Conservation (phyloP, 176 grass and related monocot species). For the Pontederia crassipes region DNA sequence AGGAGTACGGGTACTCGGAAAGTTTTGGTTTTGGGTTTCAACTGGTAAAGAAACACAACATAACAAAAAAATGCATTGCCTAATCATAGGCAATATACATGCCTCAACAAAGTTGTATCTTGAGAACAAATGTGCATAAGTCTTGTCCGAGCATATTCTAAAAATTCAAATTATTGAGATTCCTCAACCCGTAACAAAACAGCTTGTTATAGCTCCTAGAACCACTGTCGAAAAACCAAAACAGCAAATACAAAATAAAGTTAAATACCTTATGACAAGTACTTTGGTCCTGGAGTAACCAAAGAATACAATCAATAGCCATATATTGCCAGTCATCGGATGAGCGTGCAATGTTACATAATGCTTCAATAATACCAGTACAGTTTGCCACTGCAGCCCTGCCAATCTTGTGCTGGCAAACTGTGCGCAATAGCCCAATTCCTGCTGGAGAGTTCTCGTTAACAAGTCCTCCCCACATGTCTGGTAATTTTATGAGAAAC, state of each 20-base stretch:
- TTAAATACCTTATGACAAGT: slow-evolving; percentile 78
- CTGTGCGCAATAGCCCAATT: slow-evolving; percentile 84
- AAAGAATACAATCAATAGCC: slow-evolving; percentile 97
- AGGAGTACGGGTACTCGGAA: too few species aligned
- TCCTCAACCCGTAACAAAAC: too few species aligned
- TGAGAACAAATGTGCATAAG: too few species aligned
- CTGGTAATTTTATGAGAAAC: slow-evolving; percentile 82
- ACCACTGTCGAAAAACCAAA: too few species aligned
- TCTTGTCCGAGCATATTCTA: too few species aligned
- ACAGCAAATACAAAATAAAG: slow-evolving; percentile 1
- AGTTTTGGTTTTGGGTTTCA: too few species aligned
- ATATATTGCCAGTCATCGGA: slow-evolving; percentile 99
- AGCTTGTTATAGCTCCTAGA: too few species aligned
- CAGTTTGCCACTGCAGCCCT: slow-evolving; percentile 67
- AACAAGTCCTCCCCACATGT: slow-evolving; percentile 97
- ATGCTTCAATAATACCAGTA: slow-evolving; percentile 56
- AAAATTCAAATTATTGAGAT: too few species aligned
- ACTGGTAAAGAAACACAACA: too few species aligned
- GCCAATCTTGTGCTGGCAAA: slow-evolving; percentile 85
- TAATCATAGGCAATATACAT: too few species aligned
- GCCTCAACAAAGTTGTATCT: too few species aligned
- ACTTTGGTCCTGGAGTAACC: slow-evolving; percentile 78
- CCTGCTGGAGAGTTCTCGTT: slow-evolving; percentile 98
- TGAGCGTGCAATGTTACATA: slow-evolving; percentile 95
- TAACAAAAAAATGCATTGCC: too few species aligned